Conservation (phyloP, 2,329 filamentous ascomycete species). For the Aspergillus neotritici region DNA sequence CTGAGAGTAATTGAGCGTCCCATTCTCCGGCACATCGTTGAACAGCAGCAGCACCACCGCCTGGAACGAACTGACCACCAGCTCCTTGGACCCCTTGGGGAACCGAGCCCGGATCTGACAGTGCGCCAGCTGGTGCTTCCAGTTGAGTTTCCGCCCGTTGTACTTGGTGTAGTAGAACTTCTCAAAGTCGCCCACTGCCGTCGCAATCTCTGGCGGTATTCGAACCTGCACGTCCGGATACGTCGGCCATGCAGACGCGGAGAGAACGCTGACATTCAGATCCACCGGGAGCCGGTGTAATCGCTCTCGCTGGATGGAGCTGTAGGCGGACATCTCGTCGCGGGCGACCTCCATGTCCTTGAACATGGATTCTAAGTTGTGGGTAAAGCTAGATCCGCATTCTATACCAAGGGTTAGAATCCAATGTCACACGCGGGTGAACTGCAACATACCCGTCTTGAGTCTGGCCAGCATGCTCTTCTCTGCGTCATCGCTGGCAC, state of each 20-base stretch:
- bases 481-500: slow-evolving; percentile 91
- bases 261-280: slow-evolving; percentile 83
- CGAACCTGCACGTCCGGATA: slow-evolving; percentile 73
- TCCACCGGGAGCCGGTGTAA: slow-evolving; percentile 58
- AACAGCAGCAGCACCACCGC: slow-evolving; percentile 86
- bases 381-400: slow-evolving; percentile 89
- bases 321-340: slow-evolving; percentile 91
- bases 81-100: slow-evolving; percentile 72
- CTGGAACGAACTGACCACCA: slow-evolving; percentile 87
- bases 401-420: slow-evolving; percentile 45
- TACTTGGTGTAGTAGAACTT: slow-evolving; percentile 84
- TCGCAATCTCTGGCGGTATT: slow-evolving; percentile 68
- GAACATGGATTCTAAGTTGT: slow-evolving; percentile 99
- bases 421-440: neutral
- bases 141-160: slow-evolving; percentile 75
- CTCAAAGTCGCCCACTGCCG: slow-evolving; percentile 77
- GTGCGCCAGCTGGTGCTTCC: slow-evolving; percentile 91
- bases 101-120: slow-evolving; percentile 80
- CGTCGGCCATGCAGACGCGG: slow-evolving; percentile 83
- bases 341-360: slow-evolving; percentile 91
- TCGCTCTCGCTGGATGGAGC: slow-evolving; percentile 57
- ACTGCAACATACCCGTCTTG: slow-evolving; percentile 54
- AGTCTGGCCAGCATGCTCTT: slow-evolving; percentile 89
- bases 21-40: slow-evolving; percentile 62
- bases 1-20: slow-evolving; percentile 66